These are phyloP conservation scores for Penicillium sp. DNA, from an alignment of 2,329 filamentous ascomycete species.

Conservation along the genomic window DNA sequence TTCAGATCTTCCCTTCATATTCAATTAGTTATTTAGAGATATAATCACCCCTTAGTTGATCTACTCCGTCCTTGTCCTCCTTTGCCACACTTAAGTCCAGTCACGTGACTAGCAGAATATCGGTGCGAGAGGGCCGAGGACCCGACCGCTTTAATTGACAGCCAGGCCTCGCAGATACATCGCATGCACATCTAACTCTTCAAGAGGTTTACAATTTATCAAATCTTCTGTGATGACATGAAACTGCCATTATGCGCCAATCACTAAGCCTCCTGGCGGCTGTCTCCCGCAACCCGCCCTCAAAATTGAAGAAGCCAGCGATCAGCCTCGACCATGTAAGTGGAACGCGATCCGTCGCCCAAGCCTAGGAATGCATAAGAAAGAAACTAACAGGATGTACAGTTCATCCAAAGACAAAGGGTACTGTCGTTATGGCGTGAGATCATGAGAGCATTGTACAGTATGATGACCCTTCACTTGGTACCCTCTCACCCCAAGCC, in stretches of 20 bases:
- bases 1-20: not conserved
- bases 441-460: slow-evolving; percentile 49
- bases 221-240: slow-evolving; percentile 10
- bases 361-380: not conserved
- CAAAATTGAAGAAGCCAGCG: slow-evolving; percentile 45
- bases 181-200: not conserved
- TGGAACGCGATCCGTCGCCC: slow-evolving; percentile 4
- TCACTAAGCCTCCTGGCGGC: slow-evolving; percentile 38
- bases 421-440: slow-evolving; percentile 52
- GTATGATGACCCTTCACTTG: slow-evolving; percentile 29
- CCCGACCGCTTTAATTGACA: slow-evolving; percentile 6
- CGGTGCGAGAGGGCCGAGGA: not conserved
- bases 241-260: slow-evolving; percentile 36
- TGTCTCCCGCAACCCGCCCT: slow-evolving; percentile 37
- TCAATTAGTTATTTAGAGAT: not conserved
- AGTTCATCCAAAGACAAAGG: slow-evolving; percentile 53
- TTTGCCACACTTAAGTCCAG: not conserved
- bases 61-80: not conserved
- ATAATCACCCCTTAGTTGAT: not conserved
- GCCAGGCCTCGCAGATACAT: not conserved
- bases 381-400: slow-evolving; percentile 14
- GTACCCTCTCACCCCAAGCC: not conserved
- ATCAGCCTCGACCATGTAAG: slow-evolving; percentile 49
- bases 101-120: not conserved
- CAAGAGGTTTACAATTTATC: not conserved